phyloP scores from a whole-genome alignment of 768 basidiomycete genomes.

The Lanmaoa pseudosensibilis region DNA sequence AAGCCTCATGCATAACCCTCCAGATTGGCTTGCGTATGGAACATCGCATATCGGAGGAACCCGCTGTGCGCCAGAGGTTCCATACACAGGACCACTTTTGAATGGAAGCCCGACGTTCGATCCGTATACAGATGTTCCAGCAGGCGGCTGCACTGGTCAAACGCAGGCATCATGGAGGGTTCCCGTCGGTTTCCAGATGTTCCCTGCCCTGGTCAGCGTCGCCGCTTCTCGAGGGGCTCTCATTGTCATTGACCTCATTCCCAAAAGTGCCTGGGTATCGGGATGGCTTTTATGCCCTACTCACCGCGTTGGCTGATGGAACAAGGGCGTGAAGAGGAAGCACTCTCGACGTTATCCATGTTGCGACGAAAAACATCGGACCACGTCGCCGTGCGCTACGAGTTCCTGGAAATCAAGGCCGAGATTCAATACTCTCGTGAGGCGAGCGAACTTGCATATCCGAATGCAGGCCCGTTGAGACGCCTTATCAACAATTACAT shows the following conservation, averaged over 20 bases:
- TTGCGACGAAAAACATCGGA: slow-evolving; percentile 36
- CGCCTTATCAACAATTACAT: slow-evolving; percentile 26
- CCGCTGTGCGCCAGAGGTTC: slow-evolving; percentile 27
- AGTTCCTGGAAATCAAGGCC: slow-evolving; percentile 42
- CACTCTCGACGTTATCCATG: slow-evolving; percentile 34
- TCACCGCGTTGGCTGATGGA: slow-evolving; percentile 46
- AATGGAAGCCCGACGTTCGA: slow-evolving; percentile 34
- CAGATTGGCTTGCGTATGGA: slow-evolving; percentile 35
- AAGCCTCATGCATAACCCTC: background rate
- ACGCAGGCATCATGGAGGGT: slow-evolving; percentile 36
- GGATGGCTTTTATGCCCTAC: slow-evolving; percentile 39
- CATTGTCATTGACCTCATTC: background rate
- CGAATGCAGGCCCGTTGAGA: slow-evolving; percentile 22
- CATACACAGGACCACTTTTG: slow-evolving; percentile 32
- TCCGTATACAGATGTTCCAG: slow-evolving; percentile 30
- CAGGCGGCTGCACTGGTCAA: slow-evolving; percentile 33
- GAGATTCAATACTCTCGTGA: slow-evolving; percentile 32
- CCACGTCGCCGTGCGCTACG: slow-evolving; percentile 36
- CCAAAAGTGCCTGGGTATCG: slow-evolving; percentile 30
- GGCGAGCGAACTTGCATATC: slow-evolving; percentile 16
- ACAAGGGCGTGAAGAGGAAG: slow-evolving; percentile 38
- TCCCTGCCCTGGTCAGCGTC: slow-evolving; percentile 38
- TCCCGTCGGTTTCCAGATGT: slow-evolving; percentile 38
- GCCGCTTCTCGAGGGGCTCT: background rate
- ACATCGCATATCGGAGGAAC: slow-evolving; percentile 37